A percentile compares a stretch with the other conserved stretches of the same genome.
Conservation (phyloP, 148 eudicot species). For the Fagopyrum tataricum region DNA sequence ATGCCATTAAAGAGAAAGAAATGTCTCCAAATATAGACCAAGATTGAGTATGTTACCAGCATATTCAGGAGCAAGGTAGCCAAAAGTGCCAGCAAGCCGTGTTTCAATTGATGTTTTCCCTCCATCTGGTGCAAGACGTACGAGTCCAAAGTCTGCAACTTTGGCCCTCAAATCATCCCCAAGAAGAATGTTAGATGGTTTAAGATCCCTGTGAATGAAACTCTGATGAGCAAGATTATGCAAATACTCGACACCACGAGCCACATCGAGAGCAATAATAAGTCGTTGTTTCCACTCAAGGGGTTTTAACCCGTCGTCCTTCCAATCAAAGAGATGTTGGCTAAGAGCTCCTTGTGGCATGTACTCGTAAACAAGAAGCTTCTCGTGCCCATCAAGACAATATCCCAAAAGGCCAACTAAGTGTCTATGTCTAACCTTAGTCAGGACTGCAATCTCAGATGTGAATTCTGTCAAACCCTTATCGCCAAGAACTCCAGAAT, state of each 20-base stretch:
- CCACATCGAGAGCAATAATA: constrained; percentile 35
- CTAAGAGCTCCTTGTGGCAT: constrained; percentile 62
- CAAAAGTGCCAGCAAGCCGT: constrained; percentile 37
- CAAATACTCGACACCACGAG: constrained; percentile 37
- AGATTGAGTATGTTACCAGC: constrained; percentile 26
- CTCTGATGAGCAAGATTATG: constrained; percentile 40
- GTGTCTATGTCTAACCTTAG: constrained; percentile 59
- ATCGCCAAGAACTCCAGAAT: constrained; percentile 33
- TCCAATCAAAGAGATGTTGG: constrained; percentile 41
- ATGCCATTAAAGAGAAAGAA: no score
- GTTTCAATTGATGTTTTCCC: constrained; percentile 32
- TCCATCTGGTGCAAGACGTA: constrained; percentile 40
- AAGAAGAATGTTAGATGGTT: constrained; percentile 39
- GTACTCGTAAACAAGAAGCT: constrained; percentile 60
- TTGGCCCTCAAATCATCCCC: constrained; percentile 42
- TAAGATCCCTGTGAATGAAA: constrained; percentile 40
- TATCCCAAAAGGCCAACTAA: constrained; percentile 53
- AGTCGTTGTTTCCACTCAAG: constrained; percentile 32
- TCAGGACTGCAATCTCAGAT: constrained; percentile 57
- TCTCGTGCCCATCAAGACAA: constrained; percentile 55
- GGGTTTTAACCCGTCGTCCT: constrained; percentile 35
- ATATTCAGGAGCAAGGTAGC: constrained; percentile 42
- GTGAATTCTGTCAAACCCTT: constrained; percentile 57
- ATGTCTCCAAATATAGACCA: not conserved
- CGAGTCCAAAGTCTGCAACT: constrained; percentile 43